Base-by-base conservation (phyloP, 2,329 filamentous ascomycete genomes). In the Aspergillus tamarii region DNA sequence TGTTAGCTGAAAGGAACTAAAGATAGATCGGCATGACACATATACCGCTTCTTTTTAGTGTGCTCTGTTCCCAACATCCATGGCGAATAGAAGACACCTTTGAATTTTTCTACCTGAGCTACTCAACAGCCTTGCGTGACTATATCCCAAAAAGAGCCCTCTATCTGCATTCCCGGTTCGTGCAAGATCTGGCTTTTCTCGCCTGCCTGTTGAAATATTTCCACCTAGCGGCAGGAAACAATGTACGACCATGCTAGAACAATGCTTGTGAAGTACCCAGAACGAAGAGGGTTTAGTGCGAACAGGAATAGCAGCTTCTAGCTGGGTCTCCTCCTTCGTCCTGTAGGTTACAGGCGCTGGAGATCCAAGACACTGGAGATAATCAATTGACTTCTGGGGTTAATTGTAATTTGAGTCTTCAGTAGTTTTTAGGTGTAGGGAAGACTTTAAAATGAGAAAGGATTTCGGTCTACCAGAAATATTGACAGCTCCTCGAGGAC, bases 161-260 rank as follows among this genome's bases (percentile, higher is more conserved):
- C 46, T 10, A 46, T 41, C 30, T 30, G 36, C 39, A 50, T 50
- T 6, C 23, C n/a, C 8, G 26, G 16, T 10, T 64, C 45, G 58
- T 69, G 67, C 11, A 64, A 32, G n/a, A 67, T 46, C n/a, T 21
- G 34, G n/a, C 55, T 60, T 2, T 65, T 41, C 60, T 64, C n/a
- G 1, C 67, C 69, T 21, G 64, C 67, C 4, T 14, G 57, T 26
- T 67, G 64, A 30, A 68, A 57, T 45, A 69, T 67, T 28, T 70
- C 67, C 34, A 68, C 63, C 68, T 67, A 69, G n/a, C 68, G 68
- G 26, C 62, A 66, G 36, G 67, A 70, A 28, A 70, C 57, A 3
- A 70, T 68, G n/a, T 70, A 69, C 6, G 64, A 69, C 67, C 68
- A 69, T 32, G 68, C 67, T 19, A 67, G 26, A 45, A 57, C 50